phyloP scores from a whole-genome alignment of 768 basidiomycete genomes.

The Suillus luteus region DNA sequence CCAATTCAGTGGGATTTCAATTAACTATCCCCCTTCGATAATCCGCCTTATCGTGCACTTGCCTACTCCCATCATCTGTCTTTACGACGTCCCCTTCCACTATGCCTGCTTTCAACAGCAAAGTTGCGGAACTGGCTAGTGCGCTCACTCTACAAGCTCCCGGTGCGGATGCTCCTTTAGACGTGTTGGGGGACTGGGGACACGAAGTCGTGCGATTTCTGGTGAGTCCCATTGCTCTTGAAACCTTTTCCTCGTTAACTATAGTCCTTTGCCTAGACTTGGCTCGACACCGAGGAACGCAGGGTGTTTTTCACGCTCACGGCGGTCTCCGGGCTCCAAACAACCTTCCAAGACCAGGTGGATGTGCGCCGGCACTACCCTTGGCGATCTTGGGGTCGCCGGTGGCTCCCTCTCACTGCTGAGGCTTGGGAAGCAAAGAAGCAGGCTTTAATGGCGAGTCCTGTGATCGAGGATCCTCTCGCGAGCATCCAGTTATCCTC shows the following conservation, averaged over 20 bases:
- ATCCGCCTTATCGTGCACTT: background rate
- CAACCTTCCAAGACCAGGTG: background rate
- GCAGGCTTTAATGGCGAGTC: background rate
- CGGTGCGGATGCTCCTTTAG: background rate
- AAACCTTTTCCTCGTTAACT: background rate
- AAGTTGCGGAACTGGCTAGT: background rate
- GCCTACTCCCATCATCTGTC: background rate
- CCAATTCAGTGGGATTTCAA: background rate
- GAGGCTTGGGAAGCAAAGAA: background rate
- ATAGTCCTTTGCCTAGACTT: background rate
- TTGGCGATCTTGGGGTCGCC: background rate
- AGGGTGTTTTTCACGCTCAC: background rate
- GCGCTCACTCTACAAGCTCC: background rate
- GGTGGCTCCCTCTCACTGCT: background rate
- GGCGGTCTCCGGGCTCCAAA: background rate
- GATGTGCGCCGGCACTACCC: background rate
- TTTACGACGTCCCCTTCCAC: background rate
- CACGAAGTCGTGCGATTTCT: background rate
- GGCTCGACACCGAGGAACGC: background rate
- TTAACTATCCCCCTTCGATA: background rate
- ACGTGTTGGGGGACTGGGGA: background rate
- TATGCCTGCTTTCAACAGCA: background rate
- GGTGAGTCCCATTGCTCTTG: background rate
- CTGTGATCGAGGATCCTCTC: background rate
- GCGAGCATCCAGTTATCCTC: background rate